phyloP scores from a whole-genome alignment of 805 yeast genomes.

The Candida broadrunensis region DNA sequence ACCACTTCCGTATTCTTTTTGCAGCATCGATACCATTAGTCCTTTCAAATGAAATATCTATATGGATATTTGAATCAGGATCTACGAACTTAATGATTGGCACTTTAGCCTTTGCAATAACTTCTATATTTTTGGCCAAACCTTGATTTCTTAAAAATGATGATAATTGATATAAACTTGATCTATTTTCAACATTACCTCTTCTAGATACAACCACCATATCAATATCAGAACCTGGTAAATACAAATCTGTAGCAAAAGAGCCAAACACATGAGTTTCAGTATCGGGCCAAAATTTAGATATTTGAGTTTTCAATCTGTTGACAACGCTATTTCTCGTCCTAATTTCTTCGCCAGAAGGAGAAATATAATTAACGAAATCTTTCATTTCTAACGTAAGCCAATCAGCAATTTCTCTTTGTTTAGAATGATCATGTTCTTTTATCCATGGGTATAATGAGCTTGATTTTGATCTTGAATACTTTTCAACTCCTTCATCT shows the following conservation, averaged over 20 bases:
- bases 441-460: conserved; percentile 70
- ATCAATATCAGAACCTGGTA: conserved; percentile 95
- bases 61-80: conserved; percentile 62
- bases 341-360: conserved; percentile 69
- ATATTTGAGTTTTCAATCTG: conserved; percentile 51
- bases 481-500: conserved; percentile 28
- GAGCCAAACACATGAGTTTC: conserved; percentile 90
- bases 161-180: conserved; percentile 69
- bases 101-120: conserved; percentile 85
- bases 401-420: conserved; percentile 82
- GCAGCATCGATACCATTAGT: conserved; percentile 83
- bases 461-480: conserved; percentile 19
- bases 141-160: conserved; percentile 59
- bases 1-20: conserved; percentile 71
- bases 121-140: conserved; percentile 73
- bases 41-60: conserved; percentile 89
- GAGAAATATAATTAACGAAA: conserved; percentile 82
- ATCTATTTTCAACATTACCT: conserved; percentile 59
- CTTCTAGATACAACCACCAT: conserved; percentile 73
- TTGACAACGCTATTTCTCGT: conserved; percentile 64
- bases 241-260: conserved; percentile 85
- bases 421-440: conserved; percentile 72
- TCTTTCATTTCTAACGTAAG: conserved; percentile 80
- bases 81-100: conserved; percentile 93
- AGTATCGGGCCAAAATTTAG: conserved; percentile 70